Evolutionary conservation across 495 filamentous ascomycete species (phyloP), one percentile per base, ranked within the genome.

Genomic region (Melanomma pulvis-pyrius): DNA sequence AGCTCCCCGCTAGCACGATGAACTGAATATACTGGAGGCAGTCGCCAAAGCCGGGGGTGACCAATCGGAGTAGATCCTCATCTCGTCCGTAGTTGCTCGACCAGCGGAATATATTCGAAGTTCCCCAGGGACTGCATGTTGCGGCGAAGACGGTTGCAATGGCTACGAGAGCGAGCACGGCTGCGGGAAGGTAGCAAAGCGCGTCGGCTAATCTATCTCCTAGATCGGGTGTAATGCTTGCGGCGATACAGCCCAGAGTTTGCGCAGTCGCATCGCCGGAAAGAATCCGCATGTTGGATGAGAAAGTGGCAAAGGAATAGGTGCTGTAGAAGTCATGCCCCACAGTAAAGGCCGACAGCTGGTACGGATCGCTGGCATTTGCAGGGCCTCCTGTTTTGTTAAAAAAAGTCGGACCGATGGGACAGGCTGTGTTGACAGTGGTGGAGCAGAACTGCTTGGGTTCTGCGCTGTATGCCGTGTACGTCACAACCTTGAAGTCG

Each of bases 21-120:
- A 96, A 98, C 73, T 98, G 94, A 30, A 98, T 88, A 74, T 98
- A 98, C 77, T 98, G 93, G 30, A 98, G 84, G 75, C 94, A 98
- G 70, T 98, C 94, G 12, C 91, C 92, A 74, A 98, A 98, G 0
- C 94, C 94, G 15, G 94, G 94, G 8, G 94, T 98, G 22, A 98
- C 92, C 34, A 98, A 80, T 30, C 94, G 89, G 44, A 98, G 81
- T 61, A 97, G 82, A 75, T 98, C 94, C 48, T 91, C 89, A 68
- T 98, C 96, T 69, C 93, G 87, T 29, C 94, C 96, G 74, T 93
- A 97, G 73, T 98, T 98, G 74, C 91, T 96, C 22, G 91, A 92
- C 91, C 93, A 98, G 59, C 88, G 86, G 74, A 98, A 97, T 11
- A 90, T 81, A 75, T 98, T 90, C 3, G 85, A 86, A 11, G 92